Evolutionary conservation across 345 rosid species (phyloP).

Genomic region (Arabidopsis arenosa): DNA sequence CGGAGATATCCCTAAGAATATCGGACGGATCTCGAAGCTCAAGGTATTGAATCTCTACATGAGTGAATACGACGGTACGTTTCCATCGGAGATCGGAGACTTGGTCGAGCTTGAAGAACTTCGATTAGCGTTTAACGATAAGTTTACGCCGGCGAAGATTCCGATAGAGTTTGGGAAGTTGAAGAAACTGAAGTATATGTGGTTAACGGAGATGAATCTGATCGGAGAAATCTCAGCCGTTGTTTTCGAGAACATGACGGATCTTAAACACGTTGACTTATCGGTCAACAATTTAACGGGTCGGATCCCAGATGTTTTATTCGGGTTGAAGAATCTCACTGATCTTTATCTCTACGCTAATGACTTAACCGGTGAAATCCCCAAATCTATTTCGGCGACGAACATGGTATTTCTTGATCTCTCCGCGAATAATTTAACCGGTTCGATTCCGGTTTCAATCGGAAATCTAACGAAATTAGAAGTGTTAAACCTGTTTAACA

Average conservation of each 20-base stretch:
- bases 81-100: constrained; percentile 80
- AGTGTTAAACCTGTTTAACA: constrained; percentile 48
- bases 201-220: constrained; percentile 58
- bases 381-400: constrained; percentile 48
- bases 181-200: constrained; percentile 55
- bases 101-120: constrained; percentile 62
- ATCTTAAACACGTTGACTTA: constrained; percentile 60
- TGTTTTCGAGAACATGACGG: constrained; percentile 53
- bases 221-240: constrained; percentile 67
- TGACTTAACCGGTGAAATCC: constrained; percentile 61
- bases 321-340: constrained; percentile 61
- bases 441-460: constrained; percentile 63
- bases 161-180: constrained; percentile 69
- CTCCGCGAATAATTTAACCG: constrained; percentile 59
- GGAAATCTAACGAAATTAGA: constrained; percentile 62
- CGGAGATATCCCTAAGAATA: constrained; percentile 66
- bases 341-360: constrained; percentile 52
- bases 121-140: constrained; percentile 50
- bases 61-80: constrained; percentile 69
- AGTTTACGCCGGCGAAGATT: constrained; percentile 59
- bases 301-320: constrained; percentile 53
- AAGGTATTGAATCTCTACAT: constrained; percentile 45
- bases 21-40: constrained; percentile 58
- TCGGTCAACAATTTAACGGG: constrained; percentile 60
- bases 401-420: constrained; percentile 61